Base-by-base conservation (phyloP, 2,329 filamentous ascomycete species). In the Karstenula rhodostoma region DNA sequence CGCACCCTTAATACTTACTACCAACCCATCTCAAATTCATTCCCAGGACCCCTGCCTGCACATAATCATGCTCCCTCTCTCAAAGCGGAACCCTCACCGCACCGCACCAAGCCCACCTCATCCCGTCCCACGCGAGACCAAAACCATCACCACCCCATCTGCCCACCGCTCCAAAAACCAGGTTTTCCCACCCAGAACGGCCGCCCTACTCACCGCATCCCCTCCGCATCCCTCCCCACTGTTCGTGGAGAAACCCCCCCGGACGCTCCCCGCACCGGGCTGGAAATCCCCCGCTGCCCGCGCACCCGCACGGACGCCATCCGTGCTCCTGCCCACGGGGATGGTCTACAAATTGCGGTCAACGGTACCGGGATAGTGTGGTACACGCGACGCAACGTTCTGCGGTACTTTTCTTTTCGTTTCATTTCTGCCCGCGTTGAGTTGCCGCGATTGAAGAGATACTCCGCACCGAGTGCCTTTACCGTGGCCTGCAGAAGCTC, bases 241-340 rank as follows among this genome's bases (percentile, higher is more conserved):
- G 48, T 63, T 65, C 63, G 62, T 66, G 63, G 63, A 69, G 59
- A 47, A 57, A 60, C 55, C 56, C 47, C 62, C 64, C 60, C 52
- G 48, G 47, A 23, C 53, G 43, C 27, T 35, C 47, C 69, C 72
- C 72, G 67, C 33, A 65, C 64, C 32, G 40, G 67, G 59, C 4
- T 6, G 58, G 67, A 44, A 71, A 66, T 73, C 22, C 9, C 42
- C 72, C 72, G 72, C 66, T 67, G 73, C 67, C 71, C 69, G 67
- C 19, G 17, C 53, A 58, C 35, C 57, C 58, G 25, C 48, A 44
- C 61, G 33, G 43, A 51, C 63, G 49, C 23, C 15, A 63, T 64
- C 57, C 52, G 56, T 56, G 53, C 58, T 62, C 64, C 68, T 58
- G 23, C 35, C 27, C 27, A 55, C 32, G 61, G 27, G 32, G 33